Conservation (phyloP, 495 filamentous ascomycete genomes). For the Annulohypoxylon maeteangense region DNA sequence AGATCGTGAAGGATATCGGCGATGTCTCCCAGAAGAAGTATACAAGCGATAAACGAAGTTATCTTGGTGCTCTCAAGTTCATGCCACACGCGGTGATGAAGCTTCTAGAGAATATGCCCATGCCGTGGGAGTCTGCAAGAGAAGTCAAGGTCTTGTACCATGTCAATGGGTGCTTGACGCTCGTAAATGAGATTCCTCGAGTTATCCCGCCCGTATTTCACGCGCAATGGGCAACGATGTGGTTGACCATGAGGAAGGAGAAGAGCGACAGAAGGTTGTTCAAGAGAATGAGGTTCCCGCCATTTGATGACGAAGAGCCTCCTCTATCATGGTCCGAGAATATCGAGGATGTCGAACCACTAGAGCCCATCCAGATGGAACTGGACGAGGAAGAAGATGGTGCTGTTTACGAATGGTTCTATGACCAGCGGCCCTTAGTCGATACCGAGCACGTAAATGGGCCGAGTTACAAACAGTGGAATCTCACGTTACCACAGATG, state of each 20-base stretch:
- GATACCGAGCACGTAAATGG: constrained; percentile 97
- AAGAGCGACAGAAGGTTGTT: constrained; percentile 97
- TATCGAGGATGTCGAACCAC: constrained; percentile 96
- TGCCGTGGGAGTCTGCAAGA: constrained; percentile 97
- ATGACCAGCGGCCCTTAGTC: constrained; percentile 90
- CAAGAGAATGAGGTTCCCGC: constrained; percentile 98
- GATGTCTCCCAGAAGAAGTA: constrained; percentile 99
- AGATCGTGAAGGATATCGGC: constrained; percentile 98
- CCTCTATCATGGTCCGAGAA: constrained; percentile 98
- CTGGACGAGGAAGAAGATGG: constrained; percentile 95
- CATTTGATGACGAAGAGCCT: constrained; percentile 98
- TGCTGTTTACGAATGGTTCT: constrained; percentile 95
- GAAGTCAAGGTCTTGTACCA: constrained; percentile 99
- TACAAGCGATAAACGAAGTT: constrained; percentile 97
- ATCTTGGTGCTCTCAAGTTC: constrained; percentile 96
- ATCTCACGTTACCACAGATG: constrained; percentile 94
- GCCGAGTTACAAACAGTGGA: constrained; percentile 97
- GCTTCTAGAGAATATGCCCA: constrained; percentile 99
- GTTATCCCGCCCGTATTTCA: constrained; percentile 99
- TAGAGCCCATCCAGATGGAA: constrained; percentile 99
- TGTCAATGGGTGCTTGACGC: constrained; percentile 94
- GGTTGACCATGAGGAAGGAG: constrained; percentile 97
- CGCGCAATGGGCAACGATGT: constrained; percentile 99
- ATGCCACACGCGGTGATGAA: constrained; percentile 99
- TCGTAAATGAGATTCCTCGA: constrained; percentile 96